A percentile compares a stretch with the other conserved stretches of the same genome.
Evolutionary conservation across 257 asterid species (phyloP).

Genomic region (Pogostemon cablin): DNA sequence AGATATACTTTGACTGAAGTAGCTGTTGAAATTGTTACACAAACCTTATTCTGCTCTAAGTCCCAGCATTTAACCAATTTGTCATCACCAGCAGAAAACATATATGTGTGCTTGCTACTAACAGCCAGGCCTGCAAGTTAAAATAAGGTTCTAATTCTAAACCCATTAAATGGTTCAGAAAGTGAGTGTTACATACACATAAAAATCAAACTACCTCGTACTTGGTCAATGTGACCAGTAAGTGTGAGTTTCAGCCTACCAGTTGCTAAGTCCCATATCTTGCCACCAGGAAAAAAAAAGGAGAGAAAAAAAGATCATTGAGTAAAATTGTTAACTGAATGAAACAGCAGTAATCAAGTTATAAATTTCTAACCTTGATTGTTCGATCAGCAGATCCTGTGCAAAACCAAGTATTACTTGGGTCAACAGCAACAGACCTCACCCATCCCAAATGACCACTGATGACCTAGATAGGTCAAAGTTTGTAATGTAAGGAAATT

Average conservation of each 20-base stretch:
- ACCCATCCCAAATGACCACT: conserved; percentile 98
- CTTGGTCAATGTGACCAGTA: conserved; percentile 91
- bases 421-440: conserved; percentile 93
- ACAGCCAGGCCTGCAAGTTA: conserved; percentile 81
- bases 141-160: conserved; percentile 9
- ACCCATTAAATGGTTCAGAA: conserved; percentile 2
- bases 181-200: conserved; percentile 7
- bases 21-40: conserved; percentile 23
- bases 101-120: conserved; percentile 84
- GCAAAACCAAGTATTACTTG: conserved; percentile 89
- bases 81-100: conserved; percentile 99
- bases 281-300: conserved; percentile 24
- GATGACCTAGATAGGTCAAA: conserved; percentile 64
- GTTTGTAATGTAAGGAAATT: conserved; percentile 16
- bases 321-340: conserved; percentile 1
- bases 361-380: conserved; percentile 61
- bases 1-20: conserved; percentile 12
- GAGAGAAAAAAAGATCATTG: neutral
- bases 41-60: conserved; percentile 96
- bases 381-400: conserved; percentile 97
- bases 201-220: conserved; percentile 65
- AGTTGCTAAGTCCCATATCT: conserved; percentile 95
- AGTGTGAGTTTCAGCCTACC: conserved; percentile 84
- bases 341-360: neutral
- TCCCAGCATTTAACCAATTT: conserved; percentile 99